A percentile compares a stretch with the other conserved stretches of the same genome.
These are phyloP conservation scores for Eleusine coracana DNA, from an alignment of 176 grass and related monocot genomes.

Conservation along the genomic window DNA sequence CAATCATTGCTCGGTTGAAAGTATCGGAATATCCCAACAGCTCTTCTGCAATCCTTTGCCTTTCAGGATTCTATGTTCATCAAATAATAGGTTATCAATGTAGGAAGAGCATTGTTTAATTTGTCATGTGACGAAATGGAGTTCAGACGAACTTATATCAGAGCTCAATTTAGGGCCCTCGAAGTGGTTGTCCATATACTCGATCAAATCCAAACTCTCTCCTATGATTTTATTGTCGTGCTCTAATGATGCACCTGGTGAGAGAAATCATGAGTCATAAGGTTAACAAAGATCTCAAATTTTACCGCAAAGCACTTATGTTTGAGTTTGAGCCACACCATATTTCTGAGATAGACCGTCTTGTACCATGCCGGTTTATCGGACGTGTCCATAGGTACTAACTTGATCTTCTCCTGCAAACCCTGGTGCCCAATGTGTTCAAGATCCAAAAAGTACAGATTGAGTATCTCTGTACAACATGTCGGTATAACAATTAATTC, in stretches of 20 bases:
- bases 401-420: conserved; percentile 61
- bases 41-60: conserved; percentile 50
- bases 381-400: conserved; percentile 62
- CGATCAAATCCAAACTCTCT: conserved; percentile 87
- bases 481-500: neutral
- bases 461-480: neutral
- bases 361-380: conserved; percentile 92
- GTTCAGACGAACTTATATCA: neutral
- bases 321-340: neutral
- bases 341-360: conserved; percentile 76
- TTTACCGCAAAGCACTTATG: neutral
- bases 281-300: neutral
- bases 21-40: conserved; percentile 56
- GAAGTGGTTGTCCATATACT: conserved; percentile 73
- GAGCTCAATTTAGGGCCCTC: conserved; percentile 53
- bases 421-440: conserved; percentile 37
- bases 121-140: neutral
- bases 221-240: conserved; percentile 84
- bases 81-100: neutral
- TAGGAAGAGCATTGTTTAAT: neutral
- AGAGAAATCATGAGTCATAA: conserved; percentile 30
- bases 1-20: too few relatives aligned
- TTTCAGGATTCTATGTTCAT: conserved; percentile 56
- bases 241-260: conserved; percentile 76
- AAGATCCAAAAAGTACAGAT: neutral